Conservation (phyloP, 495 filamentous ascomycete species). For the Viridothelium virens region DNA sequence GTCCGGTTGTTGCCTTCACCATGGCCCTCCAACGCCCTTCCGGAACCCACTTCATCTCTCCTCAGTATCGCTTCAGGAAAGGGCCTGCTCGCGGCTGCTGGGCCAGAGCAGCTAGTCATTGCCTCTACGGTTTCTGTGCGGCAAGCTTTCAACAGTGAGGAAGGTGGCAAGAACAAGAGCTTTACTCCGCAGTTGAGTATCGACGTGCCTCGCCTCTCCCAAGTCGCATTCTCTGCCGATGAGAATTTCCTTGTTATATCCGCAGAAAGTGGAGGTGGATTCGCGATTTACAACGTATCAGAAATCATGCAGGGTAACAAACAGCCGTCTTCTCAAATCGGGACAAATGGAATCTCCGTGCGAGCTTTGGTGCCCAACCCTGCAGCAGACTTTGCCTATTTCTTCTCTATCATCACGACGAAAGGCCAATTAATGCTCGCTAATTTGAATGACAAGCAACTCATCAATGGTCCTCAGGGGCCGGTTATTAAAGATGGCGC, state of each 20-base stretch:
- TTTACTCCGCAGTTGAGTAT: conserved; percentile 71
- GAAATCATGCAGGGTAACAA: conserved; percentile 55
- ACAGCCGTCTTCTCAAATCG: conserved; percentile 62
- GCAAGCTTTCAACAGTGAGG: conserved; percentile 54
- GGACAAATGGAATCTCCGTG: conserved; percentile 64
- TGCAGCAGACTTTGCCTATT: conserved; percentile 43
- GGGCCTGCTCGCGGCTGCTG: conserved; percentile 79
- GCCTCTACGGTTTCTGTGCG: conserved; percentile 71
- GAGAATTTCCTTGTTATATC: conserved; percentile 77
- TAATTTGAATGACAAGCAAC: conserved; percentile 59
- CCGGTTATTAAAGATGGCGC: conserved; percentile 63
- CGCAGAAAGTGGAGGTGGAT: conserved; percentile 70
- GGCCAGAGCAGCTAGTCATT: conserved; percentile 68
- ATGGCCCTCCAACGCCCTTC: conserved; percentile 67
- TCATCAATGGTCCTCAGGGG: conserved; percentile 55
- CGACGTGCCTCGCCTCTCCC: conserved; percentile 67
- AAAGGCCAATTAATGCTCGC: conserved; percentile 77
- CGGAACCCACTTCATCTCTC: conserved; percentile 75
- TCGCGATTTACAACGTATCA: conserved; percentile 73
- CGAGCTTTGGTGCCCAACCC: conserved; percentile 78
- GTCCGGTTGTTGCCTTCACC: conserved; percentile 68
- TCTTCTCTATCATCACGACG: conserved; percentile 70
- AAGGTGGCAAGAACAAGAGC: conserved; percentile 54
- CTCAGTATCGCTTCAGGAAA: conserved; percentile 72
- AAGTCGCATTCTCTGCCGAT: conserved; percentile 80